phyloP scores from a whole-genome alignment of 495 filamentous ascomycete species.

The Hyphodiscus hymeniophilus region DNA sequence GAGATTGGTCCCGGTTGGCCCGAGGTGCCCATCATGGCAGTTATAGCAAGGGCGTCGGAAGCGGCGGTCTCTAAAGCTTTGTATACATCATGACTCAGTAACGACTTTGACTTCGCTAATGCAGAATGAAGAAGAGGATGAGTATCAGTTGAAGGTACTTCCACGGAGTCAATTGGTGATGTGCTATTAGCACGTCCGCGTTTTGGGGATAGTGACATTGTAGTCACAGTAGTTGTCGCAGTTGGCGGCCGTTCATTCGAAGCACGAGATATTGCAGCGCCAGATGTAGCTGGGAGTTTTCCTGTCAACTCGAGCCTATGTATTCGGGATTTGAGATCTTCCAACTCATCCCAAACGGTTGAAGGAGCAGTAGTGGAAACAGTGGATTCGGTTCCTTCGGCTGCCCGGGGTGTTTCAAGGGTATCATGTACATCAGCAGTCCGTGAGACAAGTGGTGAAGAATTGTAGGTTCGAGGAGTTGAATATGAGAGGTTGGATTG shows the following conservation, averaged over 20 bases:
- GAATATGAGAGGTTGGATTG: constrained; percentile 48
- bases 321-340: constrained; percentile 91
- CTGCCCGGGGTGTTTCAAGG: constrained; percentile 39
- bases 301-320: constrained; percentile 86
- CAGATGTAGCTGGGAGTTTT: constrained; percentile 72
- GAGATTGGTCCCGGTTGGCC: constrained; percentile 53
- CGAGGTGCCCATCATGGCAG: constrained; percentile 60
- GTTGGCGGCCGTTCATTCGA: constrained; percentile 80
- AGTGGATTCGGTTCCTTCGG: constrained; percentile 69
- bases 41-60: constrained; percentile 68
- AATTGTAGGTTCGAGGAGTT: constrained; percentile 42
- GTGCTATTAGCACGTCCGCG: constrained; percentile 44
- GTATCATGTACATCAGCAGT: constrained; percentile 19
- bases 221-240: constrained; percentile 89
- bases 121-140: constrained; percentile 79
- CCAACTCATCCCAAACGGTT: constrained; percentile 95
- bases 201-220: constrained; percentile 80
- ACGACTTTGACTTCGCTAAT: constrained; percentile 61
- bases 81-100: constrained; percentile 65
- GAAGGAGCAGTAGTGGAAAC: constrained; percentile 81
- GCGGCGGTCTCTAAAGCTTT: constrained; percentile 74
- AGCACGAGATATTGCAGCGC: constrained; percentile 64
- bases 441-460: constrained; percentile 48
- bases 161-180: constrained; percentile 37
- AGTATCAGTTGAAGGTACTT: constrained; percentile 31